Percentiles rank a stretch among this genome's conserved stretches.
These are phyloP conservation scores for Haplosporangium gracile DNA, from an alignment of 192 early-diverging fungal species.

Conservation along the genomic window DNA sequence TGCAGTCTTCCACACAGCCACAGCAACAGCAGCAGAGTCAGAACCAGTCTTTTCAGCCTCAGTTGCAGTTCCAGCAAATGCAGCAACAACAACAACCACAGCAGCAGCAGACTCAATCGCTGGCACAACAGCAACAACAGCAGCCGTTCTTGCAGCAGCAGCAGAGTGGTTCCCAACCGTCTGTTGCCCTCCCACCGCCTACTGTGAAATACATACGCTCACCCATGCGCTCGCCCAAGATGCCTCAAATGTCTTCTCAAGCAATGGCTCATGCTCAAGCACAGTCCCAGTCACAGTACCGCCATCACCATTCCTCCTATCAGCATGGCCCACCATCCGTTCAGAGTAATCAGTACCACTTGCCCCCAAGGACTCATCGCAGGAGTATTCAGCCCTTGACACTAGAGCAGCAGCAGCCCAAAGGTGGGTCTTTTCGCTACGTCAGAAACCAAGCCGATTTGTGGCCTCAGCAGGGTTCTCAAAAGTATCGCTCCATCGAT, in stretches of 20 bases:
- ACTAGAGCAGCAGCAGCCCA: conserved; percentile 49
- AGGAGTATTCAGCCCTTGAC: conserved; percentile 57
- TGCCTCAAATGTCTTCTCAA: conserved; percentile 53
- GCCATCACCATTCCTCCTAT: conserved; percentile 13
- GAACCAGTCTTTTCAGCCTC: neutral
- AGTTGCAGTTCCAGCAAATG: conserved; percentile 12
- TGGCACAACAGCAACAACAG: conserved; percentile 17
- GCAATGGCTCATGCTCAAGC: conserved; percentile 45
- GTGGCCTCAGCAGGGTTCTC: conserved; percentile 54
- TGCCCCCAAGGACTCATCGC: conserved; percentile 49
- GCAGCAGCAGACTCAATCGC: neutral
- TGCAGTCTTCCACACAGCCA: neutral
- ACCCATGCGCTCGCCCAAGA: conserved; percentile 45
- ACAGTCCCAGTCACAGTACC: conserved; percentile 13
- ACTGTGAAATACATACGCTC: conserved; percentile 45
- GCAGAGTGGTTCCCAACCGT: conserved; percentile 17
- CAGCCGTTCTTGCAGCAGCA: conserved; percentile 13
- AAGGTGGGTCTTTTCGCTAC: conserved; percentile 52
- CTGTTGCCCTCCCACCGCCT: conserved; percentile 34
- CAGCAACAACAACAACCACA: conserved; percentile 12
- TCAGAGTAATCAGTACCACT: conserved; percentile 16
- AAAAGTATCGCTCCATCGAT: conserved; percentile 56
- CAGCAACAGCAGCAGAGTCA: neutral
- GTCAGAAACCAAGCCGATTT: conserved; percentile 51
- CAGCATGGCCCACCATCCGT: conserved; percentile 16